Base-by-base conservation (phyloP, 176 grass and related monocot species). In the Chloris gayana region DNA sequence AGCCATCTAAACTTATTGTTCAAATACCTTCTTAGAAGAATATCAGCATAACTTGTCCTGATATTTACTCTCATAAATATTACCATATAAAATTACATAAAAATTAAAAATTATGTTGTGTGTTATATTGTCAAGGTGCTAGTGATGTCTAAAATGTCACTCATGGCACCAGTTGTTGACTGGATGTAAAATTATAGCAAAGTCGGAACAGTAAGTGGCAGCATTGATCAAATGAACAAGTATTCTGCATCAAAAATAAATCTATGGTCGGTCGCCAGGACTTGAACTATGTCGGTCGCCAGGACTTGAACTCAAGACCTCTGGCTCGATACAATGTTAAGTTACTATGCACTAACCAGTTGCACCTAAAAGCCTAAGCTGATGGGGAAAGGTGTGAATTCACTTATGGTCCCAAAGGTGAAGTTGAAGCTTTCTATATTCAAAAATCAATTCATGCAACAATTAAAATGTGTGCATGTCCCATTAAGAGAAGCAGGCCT, bases 171-270 rank as follows among this genome's bases (percentile, higher is more conserved):
- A 31, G 25, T 64, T 64, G 15, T 64, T 64, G 29, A 64, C 14
- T 64, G 6, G 29, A 9, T 2, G 30, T 34, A 34, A 73, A 78
- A 64, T 22, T 49, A 37, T 38, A 51, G 22, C 38, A 12, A 34
- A 38, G 19, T 27, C 15, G 21, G 59, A 64, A 64, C 19, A 15
- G 31, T 64, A 73, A 27, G 42, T 57, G 33, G 58, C 29, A 33
- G 15, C 29, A 62, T 35, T 81, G 29, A 25, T 57, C 62, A 82
- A 64, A 82, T 64, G n/a, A 64, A 64, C 41, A 73, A 64, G 37
- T 64, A 64, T 73, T 81, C 9, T 26, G 69, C 42, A 8, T 73
- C 5, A 14, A 9, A 69, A 34, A 27, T 19, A 70, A 69, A 67
- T 38, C 5, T 63, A 39, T 63, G 29, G n/a, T n/a, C n/a, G n/a